phyloP scores from a whole-genome alignment of 2,329 filamentous ascomycete species.

The Kalaharituber pfeilii region DNA sequence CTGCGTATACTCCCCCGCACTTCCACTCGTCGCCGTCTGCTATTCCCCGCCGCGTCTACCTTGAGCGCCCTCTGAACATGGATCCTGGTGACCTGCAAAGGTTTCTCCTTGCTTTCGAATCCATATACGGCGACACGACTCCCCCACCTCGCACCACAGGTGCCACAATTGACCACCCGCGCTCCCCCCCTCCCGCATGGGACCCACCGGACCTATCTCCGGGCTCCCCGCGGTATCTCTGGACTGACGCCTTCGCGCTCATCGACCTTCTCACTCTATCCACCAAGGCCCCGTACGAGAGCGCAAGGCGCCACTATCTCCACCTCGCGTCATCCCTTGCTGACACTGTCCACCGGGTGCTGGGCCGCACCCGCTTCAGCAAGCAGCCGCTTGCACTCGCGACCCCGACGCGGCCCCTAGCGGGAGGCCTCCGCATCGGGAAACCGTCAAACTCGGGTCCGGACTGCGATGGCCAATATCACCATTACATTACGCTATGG shows the following conservation, averaged over 20 bases:
- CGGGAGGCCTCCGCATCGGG: slow-evolving; percentile 41
- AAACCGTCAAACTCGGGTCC: slow-evolving; percentile 34
- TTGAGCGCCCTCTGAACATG: too few species aligned
- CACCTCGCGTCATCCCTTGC: slow-evolving; percentile 34
- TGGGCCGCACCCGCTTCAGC: slow-evolving; percentile 38
- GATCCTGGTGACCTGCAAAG: too few species aligned
- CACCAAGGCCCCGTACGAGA: slow-evolving; percentile 20
- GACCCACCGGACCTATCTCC: slow-evolving; percentile 35
- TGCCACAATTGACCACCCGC: too few species aligned
- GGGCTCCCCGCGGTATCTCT: slow-evolving; percentile 42
- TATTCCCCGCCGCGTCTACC: too few species aligned
- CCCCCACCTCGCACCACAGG: too few species aligned
- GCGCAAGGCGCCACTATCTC: slow-evolving; percentile 31
- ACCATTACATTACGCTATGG: slow-evolving; percentile 45
- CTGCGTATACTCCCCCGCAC: too few species aligned
- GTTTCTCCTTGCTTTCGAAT: too few species aligned
- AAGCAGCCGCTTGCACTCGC: slow-evolving; percentile 33
- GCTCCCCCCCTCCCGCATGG: too few species aligned
- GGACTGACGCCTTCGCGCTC: slow-evolving; percentile 45
- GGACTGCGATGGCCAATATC: slow-evolving; percentile 43
- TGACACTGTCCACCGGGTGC: slow-evolving; percentile 35
- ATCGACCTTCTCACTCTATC: slow-evolving; percentile 40
- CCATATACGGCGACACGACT: too few species aligned
- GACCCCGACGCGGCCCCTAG: slow-evolving; percentile 34
- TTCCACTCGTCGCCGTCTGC: too few species aligned